phyloP scores from a whole-genome alignment of 202 grass and related monocot genomes.

The Dendrocalamus latiflorus region DNA sequence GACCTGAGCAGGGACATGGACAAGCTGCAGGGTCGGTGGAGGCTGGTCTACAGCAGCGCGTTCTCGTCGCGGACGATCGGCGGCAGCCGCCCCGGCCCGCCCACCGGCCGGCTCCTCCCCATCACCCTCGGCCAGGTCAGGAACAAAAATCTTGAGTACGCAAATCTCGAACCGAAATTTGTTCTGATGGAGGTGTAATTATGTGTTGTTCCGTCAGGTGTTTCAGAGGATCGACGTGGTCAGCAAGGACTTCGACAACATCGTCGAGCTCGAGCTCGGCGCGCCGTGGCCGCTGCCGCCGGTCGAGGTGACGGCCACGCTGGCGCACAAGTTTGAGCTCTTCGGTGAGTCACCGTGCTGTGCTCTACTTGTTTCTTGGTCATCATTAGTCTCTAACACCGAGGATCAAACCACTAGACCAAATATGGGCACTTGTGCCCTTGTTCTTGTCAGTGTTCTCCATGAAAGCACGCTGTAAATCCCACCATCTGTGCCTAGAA shows the following conservation, averaged over 20 bases:
- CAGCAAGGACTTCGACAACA: conserved; percentile 78
- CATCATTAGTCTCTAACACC: background rate
- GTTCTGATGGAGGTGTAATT: background rate
- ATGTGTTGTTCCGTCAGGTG: conserved; percentile 33
- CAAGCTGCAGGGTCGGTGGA: conserved; percentile 82
- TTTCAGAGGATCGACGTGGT: conserved; percentile 82
- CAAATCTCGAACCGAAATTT: background rate
- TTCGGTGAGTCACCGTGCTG: conserved; percentile 43
- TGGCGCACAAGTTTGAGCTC: conserved; percentile 80
- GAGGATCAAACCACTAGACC: background rate
- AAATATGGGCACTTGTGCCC: too few relatives aligned
- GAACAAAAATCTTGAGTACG: background rate
- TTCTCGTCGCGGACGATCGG: conserved; percentile 82
- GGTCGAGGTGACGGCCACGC: conserved; percentile 51
- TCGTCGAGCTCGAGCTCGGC: conserved; percentile 78
- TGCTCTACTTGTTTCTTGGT: background rate
- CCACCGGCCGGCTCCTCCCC: conserved; percentile 66
- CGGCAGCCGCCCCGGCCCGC: conserved; percentile 82
- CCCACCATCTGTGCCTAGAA: too few relatives aligned
- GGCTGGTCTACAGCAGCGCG: conserved; percentile 79
- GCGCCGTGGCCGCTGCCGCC: conserved; percentile 80
- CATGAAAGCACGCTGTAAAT: too few relatives aligned
- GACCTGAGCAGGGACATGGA: conserved; percentile 56
- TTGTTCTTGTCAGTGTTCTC: background rate
- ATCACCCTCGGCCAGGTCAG: conserved; percentile 69